These are phyloP conservation scores for Alternaria metachromatica DNA, from an alignment of 2,329 filamentous ascomycete species.

Conservation along the genomic window DNA sequence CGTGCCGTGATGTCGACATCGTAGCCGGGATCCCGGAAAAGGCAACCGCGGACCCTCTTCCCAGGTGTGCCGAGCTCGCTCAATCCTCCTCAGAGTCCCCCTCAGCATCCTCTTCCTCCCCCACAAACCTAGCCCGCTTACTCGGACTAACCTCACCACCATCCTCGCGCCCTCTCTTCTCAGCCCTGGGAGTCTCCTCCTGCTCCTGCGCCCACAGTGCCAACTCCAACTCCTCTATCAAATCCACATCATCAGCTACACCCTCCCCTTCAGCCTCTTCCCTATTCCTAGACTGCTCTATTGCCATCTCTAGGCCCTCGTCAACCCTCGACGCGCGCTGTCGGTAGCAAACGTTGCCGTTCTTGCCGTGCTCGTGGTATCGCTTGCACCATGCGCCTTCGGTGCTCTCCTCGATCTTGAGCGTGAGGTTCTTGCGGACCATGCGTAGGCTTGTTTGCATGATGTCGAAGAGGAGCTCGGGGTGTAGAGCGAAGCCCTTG, in stretches of 20 bases:
- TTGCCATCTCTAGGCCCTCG: background rate
- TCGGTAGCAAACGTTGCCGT: slow-evolving; percentile 33
- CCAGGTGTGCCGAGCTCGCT: background rate
- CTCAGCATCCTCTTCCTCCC: slow-evolving; percentile 9
- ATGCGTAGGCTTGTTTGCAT: slow-evolving; percentile 35
- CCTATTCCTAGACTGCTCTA: background rate
- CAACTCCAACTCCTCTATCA: background rate
- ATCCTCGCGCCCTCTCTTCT: background rate
- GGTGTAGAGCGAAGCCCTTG: slow-evolving; percentile 8
- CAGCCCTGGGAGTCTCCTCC: background rate
- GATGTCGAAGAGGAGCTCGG: slow-evolving; percentile 30
- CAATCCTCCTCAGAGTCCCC: slow-evolving; percentile 15
- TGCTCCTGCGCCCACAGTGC: background rate
- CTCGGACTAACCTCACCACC: background rate
- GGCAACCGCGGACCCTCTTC: background rate
- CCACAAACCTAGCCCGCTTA: background rate
- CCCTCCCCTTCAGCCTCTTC: background rate
- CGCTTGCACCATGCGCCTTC: slow-evolving; percentile 40
- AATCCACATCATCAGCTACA: background rate
- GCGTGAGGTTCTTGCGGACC: slow-evolving; percentile 30
- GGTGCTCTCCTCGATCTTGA: slow-evolving; percentile 39
- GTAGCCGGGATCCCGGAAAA: background rate
- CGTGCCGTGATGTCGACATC: background rate
- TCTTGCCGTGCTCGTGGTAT: slow-evolving; percentile 40
- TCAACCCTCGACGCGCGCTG: slow-evolving; percentile 9